Base-by-base conservation (phyloP, 176 grass and related monocot species). In the Pharus latifolius region DNA sequence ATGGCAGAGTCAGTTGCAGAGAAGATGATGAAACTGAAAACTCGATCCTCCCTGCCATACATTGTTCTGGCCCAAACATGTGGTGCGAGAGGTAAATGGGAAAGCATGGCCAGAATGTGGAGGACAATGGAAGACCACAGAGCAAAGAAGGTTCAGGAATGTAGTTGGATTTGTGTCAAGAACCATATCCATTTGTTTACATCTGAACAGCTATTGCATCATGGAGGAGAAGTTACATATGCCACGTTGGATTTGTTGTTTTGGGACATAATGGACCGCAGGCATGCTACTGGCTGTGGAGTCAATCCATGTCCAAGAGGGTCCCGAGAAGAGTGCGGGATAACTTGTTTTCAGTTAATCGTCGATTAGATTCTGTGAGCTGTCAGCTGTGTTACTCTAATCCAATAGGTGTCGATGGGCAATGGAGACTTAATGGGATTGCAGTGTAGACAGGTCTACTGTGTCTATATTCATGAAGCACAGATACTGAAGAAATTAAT, bases 131-230 rank as follows among this genome's bases (percentile, higher is more conserved):
- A 86, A 77, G 72, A 87, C 64, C 81, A 75, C 70, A 78, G 85
- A 51, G 64, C 65, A 70, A 82, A 82, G 64, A 83, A 79, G 64
- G 78, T 47, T 61, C 55, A 45, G 64, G 87, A 73, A 57, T 89
- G 78, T 55, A 97, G 93, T 34, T 87, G 86, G 88, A 44, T 97
- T 46, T 90, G 86, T 76, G 70, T 90, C 35, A 97, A 76, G 51
- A 85, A 90, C 65, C 44, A 24, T 78, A 68, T 92, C 29, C 78
- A 83, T 62, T 68, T 81, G 16, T 97, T 97, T 40, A 63, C 51
- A 58, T 58, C 84, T 26, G 49, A 76, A 59, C 74, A 97, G 40
- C 67, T 97, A 65, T 82, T 90, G 46, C 86, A 89, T 63, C 71
- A 69, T 62, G 86, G 86, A 85, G 82, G 71, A 25, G 74, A 70